Conservation (phyloP, 495 filamentous ascomycete genomes). For the Aspergillus sparsus region DNA sequence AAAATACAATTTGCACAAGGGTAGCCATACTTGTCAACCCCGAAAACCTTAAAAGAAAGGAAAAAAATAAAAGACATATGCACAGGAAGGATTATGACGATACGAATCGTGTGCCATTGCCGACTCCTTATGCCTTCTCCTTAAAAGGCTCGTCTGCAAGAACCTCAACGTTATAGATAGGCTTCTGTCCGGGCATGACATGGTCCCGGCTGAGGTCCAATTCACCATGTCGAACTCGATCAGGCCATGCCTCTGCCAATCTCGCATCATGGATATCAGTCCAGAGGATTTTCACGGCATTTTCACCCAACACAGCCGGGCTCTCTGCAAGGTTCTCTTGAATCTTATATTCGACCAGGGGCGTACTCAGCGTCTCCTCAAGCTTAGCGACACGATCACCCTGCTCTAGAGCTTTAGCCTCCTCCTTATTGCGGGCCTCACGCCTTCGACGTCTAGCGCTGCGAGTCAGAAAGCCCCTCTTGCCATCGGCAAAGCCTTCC, state of each 20-base stretch:
- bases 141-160: constrained; percentile 51
- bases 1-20: constrained; percentile 57
- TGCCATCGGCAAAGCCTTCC: constrained; percentile 33
- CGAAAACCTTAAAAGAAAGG: constrained; percentile 12
- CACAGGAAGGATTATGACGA: constrained; percentile 13
- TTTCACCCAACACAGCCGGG: constrained; percentile 30
- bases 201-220: constrained; percentile 39
- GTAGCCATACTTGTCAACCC: constrained; percentile 3
- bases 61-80: constrained; percentile 14
- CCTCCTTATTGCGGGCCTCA: constrained; percentile 41
- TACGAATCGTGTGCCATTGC: constrained; percentile 4
- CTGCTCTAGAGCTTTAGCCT: constrained; percentile 37
- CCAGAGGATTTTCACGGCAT: constrained; percentile 67
- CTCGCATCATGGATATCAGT: constrained; percentile 62
- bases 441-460: constrained; percentile 34
- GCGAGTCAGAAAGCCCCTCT: constrained; percentile 38
- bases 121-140: constrained; percentile 26
- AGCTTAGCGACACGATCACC: constrained; percentile 34
- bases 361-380: constrained; percentile 30
- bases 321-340: constrained; percentile 34
- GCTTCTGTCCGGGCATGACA: constrained; percentile 40
- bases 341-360: constrained; percentile 33
- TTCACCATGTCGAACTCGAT: constrained; percentile 63
- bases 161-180: constrained; percentile 29
- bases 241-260: constrained; percentile 68